Conservation (phyloP, 768 basidiomycete species). For the Daedalea quercina region DNA sequence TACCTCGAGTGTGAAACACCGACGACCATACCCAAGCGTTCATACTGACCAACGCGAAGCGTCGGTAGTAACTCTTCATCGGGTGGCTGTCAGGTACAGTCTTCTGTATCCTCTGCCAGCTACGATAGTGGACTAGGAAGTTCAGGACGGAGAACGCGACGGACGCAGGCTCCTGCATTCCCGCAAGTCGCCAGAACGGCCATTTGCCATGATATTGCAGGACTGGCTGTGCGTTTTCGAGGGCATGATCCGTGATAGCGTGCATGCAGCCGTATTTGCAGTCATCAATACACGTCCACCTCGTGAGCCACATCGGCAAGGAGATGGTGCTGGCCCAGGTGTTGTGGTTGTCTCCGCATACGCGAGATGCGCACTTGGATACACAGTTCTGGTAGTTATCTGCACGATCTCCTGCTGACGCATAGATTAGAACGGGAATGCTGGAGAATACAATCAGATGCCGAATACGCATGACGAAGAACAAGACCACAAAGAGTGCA, state of each 20-base stretch:
- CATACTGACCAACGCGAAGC: slow-evolving; percentile 64
- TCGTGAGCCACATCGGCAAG: slow-evolving; percentile 54
- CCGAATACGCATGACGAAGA: background rate
- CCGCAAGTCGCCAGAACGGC: slow-evolving; percentile 87
- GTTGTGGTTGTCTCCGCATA: slow-evolving; percentile 15
- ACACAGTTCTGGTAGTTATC: slow-evolving; percentile 31
- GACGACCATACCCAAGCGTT: slow-evolving; percentile 93
- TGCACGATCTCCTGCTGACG: slow-evolving; percentile 28
- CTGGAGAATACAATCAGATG: background rate
- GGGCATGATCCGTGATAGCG: slow-evolving; percentile 52
- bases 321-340: slow-evolving; percentile 26
- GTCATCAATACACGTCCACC: slow-evolving; percentile 85
- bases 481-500: background rate
- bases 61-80: slow-evolving; percentile 60
- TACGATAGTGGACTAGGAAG: slow-evolving; percentile 64
- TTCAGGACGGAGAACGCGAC: slow-evolving; percentile 89
- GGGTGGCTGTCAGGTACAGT: slow-evolving; percentile 52
- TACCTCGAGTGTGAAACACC: slow-evolving; percentile 91
- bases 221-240: slow-evolving; percentile 34
- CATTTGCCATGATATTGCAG: slow-evolving; percentile 95
- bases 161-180: slow-evolving; percentile 92
- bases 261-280: slow-evolving; percentile 93
- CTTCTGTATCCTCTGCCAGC: slow-evolving; percentile 41
- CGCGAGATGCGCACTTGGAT: slow-evolving; percentile 24
- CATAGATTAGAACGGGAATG: slow-evolving; percentile 15